Conservation (phyloP, 768 basidiomycete species). For the Floccularia luteovirens region DNA sequence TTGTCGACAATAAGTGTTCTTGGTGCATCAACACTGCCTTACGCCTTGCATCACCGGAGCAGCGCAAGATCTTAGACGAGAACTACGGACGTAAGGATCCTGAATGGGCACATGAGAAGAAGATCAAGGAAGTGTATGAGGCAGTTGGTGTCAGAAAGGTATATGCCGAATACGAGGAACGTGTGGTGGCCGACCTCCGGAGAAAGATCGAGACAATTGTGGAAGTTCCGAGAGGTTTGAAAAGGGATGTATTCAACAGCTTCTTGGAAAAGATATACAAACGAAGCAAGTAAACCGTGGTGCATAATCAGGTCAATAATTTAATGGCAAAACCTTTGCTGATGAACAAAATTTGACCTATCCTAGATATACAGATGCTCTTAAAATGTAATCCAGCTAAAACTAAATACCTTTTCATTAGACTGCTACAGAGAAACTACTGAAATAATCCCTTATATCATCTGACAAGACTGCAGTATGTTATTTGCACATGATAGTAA, state of each 20-base stretch:
- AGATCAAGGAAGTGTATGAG: constrained; percentile 57
- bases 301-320: too few species aligned
- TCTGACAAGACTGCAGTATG: too few species aligned
- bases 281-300: constrained; percentile 50
- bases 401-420: too few species aligned
- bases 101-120: constrained; percentile 30
- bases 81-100: constrained; percentile 51
- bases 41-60: constrained; percentile 40
- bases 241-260: constrained; percentile 66
- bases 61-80: constrained; percentile 50
- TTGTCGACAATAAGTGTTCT: constrained; percentile 97
- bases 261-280: constrained; percentile 86
- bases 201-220: constrained; percentile 67
- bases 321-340: too few species aligned
- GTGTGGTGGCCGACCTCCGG: constrained; percentile 57
- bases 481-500: too few species aligned
- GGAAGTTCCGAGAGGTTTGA: constrained; percentile 47
- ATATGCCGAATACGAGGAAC: constrained; percentile 78
- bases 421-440: too few species aligned
- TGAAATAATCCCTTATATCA: too few species aligned
- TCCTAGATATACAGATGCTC: too few species aligned
- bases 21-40: constrained; percentile 94
- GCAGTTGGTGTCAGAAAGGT: constrained; percentile 54
- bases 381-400: too few species aligned
- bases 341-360: too few species aligned